These are phyloP conservation scores for Silene uniflora DNA, from an alignment of 148 eudicot genomes.

Conservation along the genomic window DNA sequence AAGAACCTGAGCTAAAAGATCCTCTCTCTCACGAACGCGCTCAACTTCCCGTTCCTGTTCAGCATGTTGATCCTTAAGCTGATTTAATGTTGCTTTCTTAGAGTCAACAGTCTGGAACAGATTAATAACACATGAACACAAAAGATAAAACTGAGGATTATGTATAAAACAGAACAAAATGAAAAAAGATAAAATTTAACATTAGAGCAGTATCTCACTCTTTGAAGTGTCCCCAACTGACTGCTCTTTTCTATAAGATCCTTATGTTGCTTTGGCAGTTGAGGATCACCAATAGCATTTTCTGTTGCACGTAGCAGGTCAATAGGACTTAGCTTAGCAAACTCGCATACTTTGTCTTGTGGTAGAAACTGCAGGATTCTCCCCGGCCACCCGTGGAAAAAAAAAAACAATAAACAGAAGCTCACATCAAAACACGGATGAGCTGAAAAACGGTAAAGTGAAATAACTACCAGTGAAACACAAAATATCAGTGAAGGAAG, in stretches of 20 bases:
- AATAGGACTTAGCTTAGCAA: conserved; percentile 89
- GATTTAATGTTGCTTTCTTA: conserved; percentile 53
- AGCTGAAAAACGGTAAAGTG: background rate
- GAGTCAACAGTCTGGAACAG: conserved; percentile 51
- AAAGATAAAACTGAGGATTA: background rate
- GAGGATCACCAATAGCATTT: conserved; percentile 95
- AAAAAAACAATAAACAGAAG: conserved; percentile 1
- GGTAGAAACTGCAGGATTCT: conserved; percentile 63
- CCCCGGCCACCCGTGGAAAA: background rate
- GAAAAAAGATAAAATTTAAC: background rate
- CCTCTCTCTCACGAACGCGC: conserved; percentile 90
- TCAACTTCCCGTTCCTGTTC: conserved; percentile 87
- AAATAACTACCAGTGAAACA: background rate
- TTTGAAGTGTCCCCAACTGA: conserved; percentile 60
- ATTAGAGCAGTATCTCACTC: conserved; percentile 39
- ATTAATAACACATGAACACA: conserved; percentile 9
- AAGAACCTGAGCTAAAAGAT: conserved; percentile 68
- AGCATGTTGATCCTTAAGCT: conserved; percentile 70
- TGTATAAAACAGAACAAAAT: background rate
- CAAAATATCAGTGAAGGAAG: background rate
- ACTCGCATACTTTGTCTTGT: conserved; percentile 99
- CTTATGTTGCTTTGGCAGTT: conserved; percentile 73
- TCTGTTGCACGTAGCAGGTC: conserved; percentile 93
- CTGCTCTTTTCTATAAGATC: conserved; percentile 64
- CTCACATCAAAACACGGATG: background rate